A percentile compares a stretch with the other conserved stretches of the same genome.
These are phyloP conservation scores for Heteromeles arbutifolia DNA, from an alignment of 306 rosid species.

Conservation along the genomic window DNA sequence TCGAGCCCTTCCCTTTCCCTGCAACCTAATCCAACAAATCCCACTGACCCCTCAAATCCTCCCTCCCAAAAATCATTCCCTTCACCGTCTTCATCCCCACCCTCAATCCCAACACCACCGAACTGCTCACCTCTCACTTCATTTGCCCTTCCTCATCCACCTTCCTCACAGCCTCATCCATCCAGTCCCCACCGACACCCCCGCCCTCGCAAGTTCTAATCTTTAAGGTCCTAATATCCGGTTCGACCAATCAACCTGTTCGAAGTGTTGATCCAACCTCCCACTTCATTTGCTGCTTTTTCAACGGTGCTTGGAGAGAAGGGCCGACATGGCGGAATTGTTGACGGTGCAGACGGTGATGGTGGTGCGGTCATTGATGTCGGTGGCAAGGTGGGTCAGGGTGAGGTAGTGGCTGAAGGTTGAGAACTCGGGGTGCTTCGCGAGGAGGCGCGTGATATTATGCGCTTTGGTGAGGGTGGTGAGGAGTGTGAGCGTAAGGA, in stretches of 20 bases:
- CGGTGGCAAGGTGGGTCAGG: conserved; percentile 62
- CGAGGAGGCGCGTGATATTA: conserved; percentile 57
- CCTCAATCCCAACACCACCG: conserved; percentile 41
- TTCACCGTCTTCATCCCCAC: conserved; percentile 67
- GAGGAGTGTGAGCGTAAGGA: not conserved
- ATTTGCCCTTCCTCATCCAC: conserved; percentile 41
- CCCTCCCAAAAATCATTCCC: conserved; percentile 44
- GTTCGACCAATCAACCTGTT: conserved; percentile 35
- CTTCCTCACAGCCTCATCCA: conserved; percentile 61
- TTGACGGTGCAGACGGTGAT: conserved; percentile 81
- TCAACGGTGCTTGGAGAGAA: conserved; percentile 37
- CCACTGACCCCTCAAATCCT: conserved; percentile 47
- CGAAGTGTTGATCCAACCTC: conserved; percentile 50
- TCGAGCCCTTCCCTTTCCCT: too few species aligned
- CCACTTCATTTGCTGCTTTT: too few species aligned
- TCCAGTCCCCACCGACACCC: conserved; percentile 33
- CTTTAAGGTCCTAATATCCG: conserved; percentile 42
- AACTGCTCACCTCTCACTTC: conserved; percentile 29
- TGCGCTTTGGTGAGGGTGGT: conserved; percentile 30
- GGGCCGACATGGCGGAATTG: conserved; percentile 70
- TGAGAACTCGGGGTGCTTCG: conserved; percentile 64
- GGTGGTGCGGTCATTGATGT: conserved; percentile 61
- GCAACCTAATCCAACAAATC: conserved; percentile 56
- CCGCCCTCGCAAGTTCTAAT: conserved; percentile 46
- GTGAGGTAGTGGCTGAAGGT: conserved; percentile 78